Evolutionary conservation across 305 asterid species (phyloP).

Genomic region (Andrographis paniculata): DNA sequence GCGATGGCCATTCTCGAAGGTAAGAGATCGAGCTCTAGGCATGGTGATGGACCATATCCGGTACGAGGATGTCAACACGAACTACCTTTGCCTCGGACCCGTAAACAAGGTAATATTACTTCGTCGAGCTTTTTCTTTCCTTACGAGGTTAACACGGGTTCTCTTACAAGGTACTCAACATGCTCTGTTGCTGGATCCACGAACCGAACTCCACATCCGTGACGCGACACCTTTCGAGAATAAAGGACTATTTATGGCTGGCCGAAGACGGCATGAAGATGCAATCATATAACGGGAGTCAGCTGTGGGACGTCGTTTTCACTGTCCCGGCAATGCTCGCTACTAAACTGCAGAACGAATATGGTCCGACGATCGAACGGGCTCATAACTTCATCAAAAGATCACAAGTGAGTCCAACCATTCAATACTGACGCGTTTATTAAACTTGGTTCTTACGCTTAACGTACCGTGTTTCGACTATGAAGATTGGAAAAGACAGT

Average conservation of each 20-base stretch:
- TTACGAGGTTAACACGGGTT: no score
- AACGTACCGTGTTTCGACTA: background rate
- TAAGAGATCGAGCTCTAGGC: slow-evolving; percentile 33
- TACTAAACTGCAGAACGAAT: slow-evolving; percentile 28
- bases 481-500: slow-evolving; percentile 30
- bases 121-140: no score
- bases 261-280: slow-evolving; percentile 63
- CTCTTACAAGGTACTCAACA: slow-evolving; percentile 37
- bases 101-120: slow-evolving; percentile 52
- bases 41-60: slow-evolving; percentile 29
- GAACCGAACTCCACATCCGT: slow-evolving; percentile 25
- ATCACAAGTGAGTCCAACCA: slow-evolving; percentile 29
- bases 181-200: slow-evolving; percentile 44
- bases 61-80: slow-evolving; percentile 42
- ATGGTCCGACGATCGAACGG: slow-evolving; percentile 27
- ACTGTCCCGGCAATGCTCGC: slow-evolving; percentile 35
- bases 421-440: background rate
- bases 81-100: slow-evolving; percentile 47
- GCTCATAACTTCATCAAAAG: slow-evolving; percentile 39
- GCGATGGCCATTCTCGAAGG: slow-evolving; percentile 46
- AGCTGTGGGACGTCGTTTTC: slow-evolving; percentile 42
- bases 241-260: slow-evolving; percentile 43
- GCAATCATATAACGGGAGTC: slow-evolving; percentile 50
- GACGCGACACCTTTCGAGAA: slow-evolving; percentile 33
- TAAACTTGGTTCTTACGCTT: background rate